phyloP scores from a whole-genome alignment of 2,329 filamentous ascomycete genomes.

The Microsporum ferrugineum region DNA sequence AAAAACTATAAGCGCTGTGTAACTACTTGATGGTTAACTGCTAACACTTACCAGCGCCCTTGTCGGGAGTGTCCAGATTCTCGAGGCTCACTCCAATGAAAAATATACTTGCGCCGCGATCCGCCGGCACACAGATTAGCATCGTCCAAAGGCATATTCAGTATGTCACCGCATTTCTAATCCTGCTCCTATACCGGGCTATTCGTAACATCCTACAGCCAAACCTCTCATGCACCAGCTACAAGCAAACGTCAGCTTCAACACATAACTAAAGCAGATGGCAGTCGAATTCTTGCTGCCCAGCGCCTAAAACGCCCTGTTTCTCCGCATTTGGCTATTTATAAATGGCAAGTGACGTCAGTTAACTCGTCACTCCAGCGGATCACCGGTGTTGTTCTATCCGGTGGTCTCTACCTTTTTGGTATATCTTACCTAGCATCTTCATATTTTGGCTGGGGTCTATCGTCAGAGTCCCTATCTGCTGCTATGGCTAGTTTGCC shows the following conservation, averaged over 20 bases:
- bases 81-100: too few relatives aligned
- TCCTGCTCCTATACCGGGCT: neutral
- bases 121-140: neutral
- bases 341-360: conserved; percentile 77
- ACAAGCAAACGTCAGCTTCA: neutral
- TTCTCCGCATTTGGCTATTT: conserved; percentile 74
- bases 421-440: conserved; percentile 67
- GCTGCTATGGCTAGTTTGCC: conserved; percentile 54
- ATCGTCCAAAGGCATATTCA: neutral
- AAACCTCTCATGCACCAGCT: neutral
- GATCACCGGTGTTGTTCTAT: conserved; percentile 63
- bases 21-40: too few relatives aligned
- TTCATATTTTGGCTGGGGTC: conserved; percentile 59
- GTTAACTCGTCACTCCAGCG: conserved; percentile 65
- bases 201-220: neutral
- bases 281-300: conserved; percentile 49
- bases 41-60: too few relatives aligned
- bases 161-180: neutral
- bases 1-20: too few relatives aligned
- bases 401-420: conserved; percentile 67
- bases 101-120: too few relatives aligned
- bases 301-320: conserved; percentile 75
- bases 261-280: conserved; percentile 3
- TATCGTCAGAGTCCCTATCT: conserved; percentile 52
- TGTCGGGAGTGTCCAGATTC: too few relatives aligned